Evolutionary conservation across 805 yeast genomes (phyloP).

Genomic region (Candida taoyuanica): DNA sequence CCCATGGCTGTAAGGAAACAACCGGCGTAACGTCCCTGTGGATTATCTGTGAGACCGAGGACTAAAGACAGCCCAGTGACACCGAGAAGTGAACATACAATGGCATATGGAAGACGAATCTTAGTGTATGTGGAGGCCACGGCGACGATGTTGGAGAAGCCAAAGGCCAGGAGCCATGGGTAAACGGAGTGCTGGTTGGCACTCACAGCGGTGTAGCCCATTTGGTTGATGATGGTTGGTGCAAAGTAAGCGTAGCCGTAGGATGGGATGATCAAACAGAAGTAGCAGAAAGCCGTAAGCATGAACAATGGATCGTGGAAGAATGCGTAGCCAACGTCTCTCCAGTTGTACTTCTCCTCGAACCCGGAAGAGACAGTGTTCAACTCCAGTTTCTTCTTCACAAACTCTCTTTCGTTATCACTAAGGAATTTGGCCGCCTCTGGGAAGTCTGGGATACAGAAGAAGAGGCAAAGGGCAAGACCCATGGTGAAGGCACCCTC

Average conservation of each 20-base stretch:
- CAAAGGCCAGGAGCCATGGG: conserved; percentile 80
- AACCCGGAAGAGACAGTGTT: conserved; percentile 35
- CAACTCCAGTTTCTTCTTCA: conserved; percentile 34
- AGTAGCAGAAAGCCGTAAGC: conserved; percentile 31
- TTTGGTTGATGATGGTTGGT: conserved; percentile 35
- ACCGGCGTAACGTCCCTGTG: conserved; percentile 38
- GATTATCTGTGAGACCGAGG: conserved; percentile 32
- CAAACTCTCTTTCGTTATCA: conserved; percentile 35
- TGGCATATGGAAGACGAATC: conserved; percentile 40
- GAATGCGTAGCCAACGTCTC: conserved; percentile 33
- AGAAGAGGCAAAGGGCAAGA: conserved; percentile 33
- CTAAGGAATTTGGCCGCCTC: conserved; percentile 37
- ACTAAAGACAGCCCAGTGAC: conserved; percentile 33
- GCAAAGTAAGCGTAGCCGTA: conserved; percentile 43
- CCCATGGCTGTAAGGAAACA: conserved; percentile 36
- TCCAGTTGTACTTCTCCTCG: conserved; percentile 30
- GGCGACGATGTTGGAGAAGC: conserved; percentile 58
- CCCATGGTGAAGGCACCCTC: conserved; percentile 45
- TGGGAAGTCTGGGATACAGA: conserved; percentile 40
- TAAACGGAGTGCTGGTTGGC: conserved; percentile 82
- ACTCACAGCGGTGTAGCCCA: conserved; percentile 55
- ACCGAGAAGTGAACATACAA: conserved; percentile 31
- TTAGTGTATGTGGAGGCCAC: conserved; percentile 51
- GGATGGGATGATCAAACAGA: conserved; percentile 36
- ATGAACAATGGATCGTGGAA: conserved; percentile 55